Percentiles rank a stretch among this genome's conserved stretches.
Evolutionary conservation across 2,329 filamentous ascomycete genomes (phyloP).

Genomic region (Coniochaeta ligniaria): DNA sequence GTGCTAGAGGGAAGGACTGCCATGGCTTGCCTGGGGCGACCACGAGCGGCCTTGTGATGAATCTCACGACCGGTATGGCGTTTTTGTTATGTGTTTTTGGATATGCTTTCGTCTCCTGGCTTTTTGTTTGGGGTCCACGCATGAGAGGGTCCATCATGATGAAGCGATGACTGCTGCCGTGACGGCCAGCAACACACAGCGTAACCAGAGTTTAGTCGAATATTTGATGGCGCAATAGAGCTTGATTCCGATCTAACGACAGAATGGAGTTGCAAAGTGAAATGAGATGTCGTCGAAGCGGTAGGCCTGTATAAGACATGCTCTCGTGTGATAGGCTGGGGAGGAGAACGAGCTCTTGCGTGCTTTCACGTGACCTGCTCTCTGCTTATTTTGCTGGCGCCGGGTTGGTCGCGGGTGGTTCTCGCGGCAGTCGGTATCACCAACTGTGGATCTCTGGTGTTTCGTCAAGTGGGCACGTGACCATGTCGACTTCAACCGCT

Average conservation of each 20-base stretch:
- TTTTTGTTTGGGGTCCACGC: background rate
- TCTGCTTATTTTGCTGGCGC: background rate
- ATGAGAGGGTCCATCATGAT: background rate
- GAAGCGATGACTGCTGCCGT: background rate
- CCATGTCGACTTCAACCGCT: no score
- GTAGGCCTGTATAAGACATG: background rate
- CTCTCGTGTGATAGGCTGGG: background rate
- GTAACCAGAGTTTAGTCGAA: background rate
- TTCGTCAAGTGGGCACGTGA: no score
- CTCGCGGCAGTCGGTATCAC: background rate
- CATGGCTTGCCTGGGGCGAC: background rate
- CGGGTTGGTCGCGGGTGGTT: background rate
- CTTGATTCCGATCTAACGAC: background rate
- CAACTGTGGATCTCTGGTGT: no score
- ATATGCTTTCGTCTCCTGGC: background rate
- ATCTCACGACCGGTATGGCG: conserved; percentile 1
- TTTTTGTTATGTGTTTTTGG: background rate
- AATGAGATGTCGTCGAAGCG: background rate
- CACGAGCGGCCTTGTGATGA: background rate
- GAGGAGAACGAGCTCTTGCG: conserved; percentile 1
- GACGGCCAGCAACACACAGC: background rate
- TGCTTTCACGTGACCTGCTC: conserved; percentile 2
- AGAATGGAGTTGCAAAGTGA: background rate
- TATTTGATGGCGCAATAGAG: background rate
- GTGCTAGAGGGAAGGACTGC: background rate